phyloP scores from a whole-genome alignment of 108 stramenopile genomes.

The Nitzschia palea region DNA sequence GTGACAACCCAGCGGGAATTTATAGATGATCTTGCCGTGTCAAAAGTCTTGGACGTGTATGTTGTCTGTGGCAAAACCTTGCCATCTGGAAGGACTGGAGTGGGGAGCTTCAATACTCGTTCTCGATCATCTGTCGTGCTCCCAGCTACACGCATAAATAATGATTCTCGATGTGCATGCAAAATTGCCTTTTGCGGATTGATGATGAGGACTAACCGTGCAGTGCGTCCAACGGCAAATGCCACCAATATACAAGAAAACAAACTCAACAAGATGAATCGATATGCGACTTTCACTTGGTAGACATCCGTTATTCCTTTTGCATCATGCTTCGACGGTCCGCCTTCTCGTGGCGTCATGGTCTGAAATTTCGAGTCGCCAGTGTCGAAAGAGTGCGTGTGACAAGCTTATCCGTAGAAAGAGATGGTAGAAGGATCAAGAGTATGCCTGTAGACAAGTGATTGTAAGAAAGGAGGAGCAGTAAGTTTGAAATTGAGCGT shows the following conservation, averaged over 20 bases:
- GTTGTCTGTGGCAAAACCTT: conserved; percentile 56
- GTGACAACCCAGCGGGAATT: conserved; percentile 31
- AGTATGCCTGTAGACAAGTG: too few species aligned
- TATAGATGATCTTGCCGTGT: conserved; percentile 22
- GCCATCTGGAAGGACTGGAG: conserved; percentile 42
- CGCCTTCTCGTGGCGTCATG: too few species aligned
- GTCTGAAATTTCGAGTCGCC: too few species aligned
- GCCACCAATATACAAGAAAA: conserved; percentile 38
- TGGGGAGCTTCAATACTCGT: conserved; percentile 25
- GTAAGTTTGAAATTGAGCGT: too few species aligned
- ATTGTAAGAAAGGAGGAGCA: too few species aligned
- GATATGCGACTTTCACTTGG: conserved; percentile 30
- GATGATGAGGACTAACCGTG: conserved; percentile 44
- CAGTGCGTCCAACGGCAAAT: conserved; percentile 50
- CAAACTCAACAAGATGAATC: conserved; percentile 42
- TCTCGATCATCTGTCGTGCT: neutral
- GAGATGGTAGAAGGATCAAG: too few species aligned
- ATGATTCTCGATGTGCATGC: neutral
- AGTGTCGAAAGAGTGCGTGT: too few species aligned
- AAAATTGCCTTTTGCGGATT: conserved; percentile 5
- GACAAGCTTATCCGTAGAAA: too few species aligned
- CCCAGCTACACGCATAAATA: neutral
- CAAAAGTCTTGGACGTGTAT: conserved; percentile 70
- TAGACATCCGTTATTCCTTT: too few species aligned
- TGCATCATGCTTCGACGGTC: too few species aligned